phyloP scores from a whole-genome alignment of 2,329 filamentous ascomycete species.

The Raffaelea albimanens region DNA sequence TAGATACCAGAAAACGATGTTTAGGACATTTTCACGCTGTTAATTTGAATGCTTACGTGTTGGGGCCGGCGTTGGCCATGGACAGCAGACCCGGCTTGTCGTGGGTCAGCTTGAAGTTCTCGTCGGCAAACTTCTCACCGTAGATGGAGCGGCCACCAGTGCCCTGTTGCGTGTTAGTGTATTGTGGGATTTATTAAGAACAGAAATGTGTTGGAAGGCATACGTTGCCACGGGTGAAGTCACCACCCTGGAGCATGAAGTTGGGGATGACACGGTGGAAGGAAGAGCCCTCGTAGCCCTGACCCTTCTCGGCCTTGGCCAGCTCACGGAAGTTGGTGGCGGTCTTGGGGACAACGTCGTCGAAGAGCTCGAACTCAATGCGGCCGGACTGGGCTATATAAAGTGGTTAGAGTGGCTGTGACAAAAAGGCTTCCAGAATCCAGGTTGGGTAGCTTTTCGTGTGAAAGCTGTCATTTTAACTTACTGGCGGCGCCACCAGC shows the following conservation, averaged over 20 bases:
- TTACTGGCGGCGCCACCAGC: too few relatives aligned
- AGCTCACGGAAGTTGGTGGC: conserved; percentile 76
- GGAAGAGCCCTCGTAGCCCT: conserved; percentile 71
- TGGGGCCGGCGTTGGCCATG: conserved; percentile 92
- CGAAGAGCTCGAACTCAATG: conserved; percentile 76
- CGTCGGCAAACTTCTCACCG: conserved; percentile 86
- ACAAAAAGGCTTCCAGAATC: too few relatives aligned
- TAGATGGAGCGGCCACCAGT: conserved; percentile 92
- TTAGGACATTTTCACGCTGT: too few relatives aligned
- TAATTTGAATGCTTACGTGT: conserved; percentile 61
- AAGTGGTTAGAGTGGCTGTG: too few relatives aligned
- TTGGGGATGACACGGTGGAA: conserved; percentile 91
- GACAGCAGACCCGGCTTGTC: conserved; percentile 68
- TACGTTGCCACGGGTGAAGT: conserved; percentile 90
- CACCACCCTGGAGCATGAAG: conserved; percentile 95
- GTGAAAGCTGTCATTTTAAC: too few relatives aligned
- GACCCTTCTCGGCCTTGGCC: conserved; percentile 71
- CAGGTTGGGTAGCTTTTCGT: too few relatives aligned
- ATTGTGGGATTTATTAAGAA: background rate
- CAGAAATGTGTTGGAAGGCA: conserved; percentile 27
- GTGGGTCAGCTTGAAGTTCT: conserved; percentile 81
- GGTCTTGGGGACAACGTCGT: conserved; percentile 82
- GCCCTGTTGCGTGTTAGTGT: conserved; percentile 43
- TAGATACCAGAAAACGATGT: background rate
- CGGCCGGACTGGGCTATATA: conserved; percentile 66